These are phyloP conservation scores for Heliamphora pulchella DNA, from an alignment of 179 eudicot species.

Conservation along the genomic window DNA sequence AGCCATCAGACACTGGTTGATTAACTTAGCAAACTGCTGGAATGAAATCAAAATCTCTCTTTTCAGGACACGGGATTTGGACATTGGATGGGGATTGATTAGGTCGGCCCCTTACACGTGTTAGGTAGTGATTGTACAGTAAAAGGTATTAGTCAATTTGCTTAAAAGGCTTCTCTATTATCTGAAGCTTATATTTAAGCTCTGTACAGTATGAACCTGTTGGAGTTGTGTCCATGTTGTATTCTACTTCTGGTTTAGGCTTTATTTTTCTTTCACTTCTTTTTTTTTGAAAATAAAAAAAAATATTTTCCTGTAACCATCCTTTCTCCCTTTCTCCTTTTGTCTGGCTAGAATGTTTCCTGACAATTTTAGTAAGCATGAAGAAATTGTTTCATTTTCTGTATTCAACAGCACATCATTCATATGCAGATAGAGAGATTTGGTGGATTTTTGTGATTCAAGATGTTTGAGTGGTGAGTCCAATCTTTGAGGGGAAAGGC, in stretches of 20 bases:
- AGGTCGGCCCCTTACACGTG: not conserved
- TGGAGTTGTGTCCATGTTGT: slow-evolving; percentile 12
- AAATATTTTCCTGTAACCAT: too few species aligned
- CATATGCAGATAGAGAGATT: too few species aligned
- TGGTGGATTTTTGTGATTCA: too few species aligned
- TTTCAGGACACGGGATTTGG: not conserved
- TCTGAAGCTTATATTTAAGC: slow-evolving; percentile 15
- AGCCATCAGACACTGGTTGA: not conserved
- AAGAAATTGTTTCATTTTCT: too few species aligned
- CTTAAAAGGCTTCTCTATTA: slow-evolving; percentile 16
- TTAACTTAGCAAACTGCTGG: not conserved
- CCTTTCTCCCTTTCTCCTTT: too few species aligned
- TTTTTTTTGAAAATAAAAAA: too few species aligned
- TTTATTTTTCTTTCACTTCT: not conserved
- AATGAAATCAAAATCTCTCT: not conserved
- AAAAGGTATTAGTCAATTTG: not conserved
- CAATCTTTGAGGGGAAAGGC: too few species aligned
- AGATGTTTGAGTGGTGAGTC: too few species aligned
- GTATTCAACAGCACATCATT: too few species aligned
- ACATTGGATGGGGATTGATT: not conserved
- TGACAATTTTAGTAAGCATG: too few species aligned
- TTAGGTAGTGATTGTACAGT: slow-evolving; percentile 14
- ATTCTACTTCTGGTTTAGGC: not conserved
- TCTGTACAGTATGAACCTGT: slow-evolving; percentile 23
- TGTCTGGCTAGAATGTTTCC: too few species aligned